phyloP scores from a whole-genome alignment of 495 filamentous ascomycete species.

The Podospora bellae-mahoneyi region DNA sequence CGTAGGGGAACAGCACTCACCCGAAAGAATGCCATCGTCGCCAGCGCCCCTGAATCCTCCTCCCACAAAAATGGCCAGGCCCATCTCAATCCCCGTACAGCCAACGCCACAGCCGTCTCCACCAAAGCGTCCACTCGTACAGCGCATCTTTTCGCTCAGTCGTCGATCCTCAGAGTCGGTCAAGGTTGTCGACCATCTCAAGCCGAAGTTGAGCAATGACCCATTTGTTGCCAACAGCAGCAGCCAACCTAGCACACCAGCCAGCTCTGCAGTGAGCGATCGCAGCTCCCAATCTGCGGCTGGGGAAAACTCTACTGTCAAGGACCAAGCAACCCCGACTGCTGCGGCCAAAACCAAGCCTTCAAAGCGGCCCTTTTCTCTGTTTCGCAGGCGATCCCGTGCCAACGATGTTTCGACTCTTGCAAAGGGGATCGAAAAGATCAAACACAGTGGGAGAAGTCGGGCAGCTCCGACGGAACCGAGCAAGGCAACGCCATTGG shows the following conservation, averaged over 20 bases:
- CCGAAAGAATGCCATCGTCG: neutral
- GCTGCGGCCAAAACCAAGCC: conserved; percentile 14
- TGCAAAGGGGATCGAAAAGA: conserved; percentile 17
- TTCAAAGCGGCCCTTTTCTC: conserved; percentile 23
- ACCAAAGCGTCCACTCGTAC: conserved; percentile 14
- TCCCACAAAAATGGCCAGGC: neutral
- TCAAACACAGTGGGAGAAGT: neutral
- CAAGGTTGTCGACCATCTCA: conserved; percentile 15
- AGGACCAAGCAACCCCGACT: conserved; percentile 4
- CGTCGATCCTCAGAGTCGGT: conserved; percentile 21
- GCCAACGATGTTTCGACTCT: conserved; percentile 26
- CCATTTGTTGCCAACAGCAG: conserved; percentile 2
- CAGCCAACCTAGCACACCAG: conserved; percentile 11
- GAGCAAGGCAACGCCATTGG: neutral
- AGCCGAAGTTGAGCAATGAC: neutral
- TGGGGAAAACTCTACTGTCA: neutral
- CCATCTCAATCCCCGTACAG: neutral
- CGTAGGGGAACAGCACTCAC: conserved; percentile 11
- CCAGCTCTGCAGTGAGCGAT: conserved; percentile 10
- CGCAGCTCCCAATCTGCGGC: neutral
- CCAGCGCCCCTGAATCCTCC: neutral
- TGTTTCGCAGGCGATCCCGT: conserved; percentile 17
- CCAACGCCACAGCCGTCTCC: conserved; percentile 18
- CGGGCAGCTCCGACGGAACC: neutral
- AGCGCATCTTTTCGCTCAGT: conserved; percentile 24